Evolutionary conservation across 2,329 filamentous ascomycete species (phyloP).

Genomic region (Thermothelomyces thermophilus): DNA sequence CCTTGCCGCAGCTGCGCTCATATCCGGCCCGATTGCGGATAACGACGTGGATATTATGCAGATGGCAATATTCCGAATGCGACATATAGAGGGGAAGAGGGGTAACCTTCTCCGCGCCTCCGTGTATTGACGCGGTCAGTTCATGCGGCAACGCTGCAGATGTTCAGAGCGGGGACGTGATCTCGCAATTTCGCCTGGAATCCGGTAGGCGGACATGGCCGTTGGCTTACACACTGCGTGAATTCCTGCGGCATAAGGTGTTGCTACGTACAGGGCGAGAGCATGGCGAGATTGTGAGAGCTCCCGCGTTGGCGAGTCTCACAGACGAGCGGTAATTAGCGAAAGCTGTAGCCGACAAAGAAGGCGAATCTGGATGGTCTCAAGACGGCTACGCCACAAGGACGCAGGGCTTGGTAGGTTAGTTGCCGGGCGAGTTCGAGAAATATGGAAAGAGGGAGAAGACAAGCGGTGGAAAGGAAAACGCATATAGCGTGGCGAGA

Average conservation of each 20-base stretch:
- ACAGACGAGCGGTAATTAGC: slow-evolving; percentile 2
- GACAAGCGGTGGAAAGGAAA: background rate
- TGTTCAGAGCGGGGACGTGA: slow-evolving; percentile 1
- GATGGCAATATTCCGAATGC: slow-evolving; percentile 1
- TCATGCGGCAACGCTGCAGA: background rate
- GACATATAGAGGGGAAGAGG: slow-evolving; percentile 2
- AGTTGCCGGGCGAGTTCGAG: background rate
- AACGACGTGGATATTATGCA: background rate
- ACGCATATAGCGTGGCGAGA: background rate
- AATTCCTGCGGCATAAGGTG: slow-evolving; percentile 4
- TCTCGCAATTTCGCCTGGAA: slow-evolving; percentile 5
- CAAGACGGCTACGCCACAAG: slow-evolving; percentile 1
- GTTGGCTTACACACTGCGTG: background rate
- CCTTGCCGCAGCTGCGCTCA: slow-evolving; percentile 2
- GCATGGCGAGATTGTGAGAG: slow-evolving; percentile 1
- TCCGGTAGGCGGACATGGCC: slow-evolving; percentile 1
- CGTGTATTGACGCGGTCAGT: slow-evolving; percentile 1
- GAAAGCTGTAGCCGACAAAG: slow-evolving; percentile 6
- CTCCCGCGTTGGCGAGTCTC: background rate
- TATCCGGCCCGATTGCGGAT: slow-evolving; percentile 1
- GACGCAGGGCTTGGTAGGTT: background rate
- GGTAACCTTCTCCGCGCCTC: slow-evolving; percentile 2
- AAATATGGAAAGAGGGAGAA: background rate
- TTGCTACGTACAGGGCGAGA: slow-evolving; percentile 1
- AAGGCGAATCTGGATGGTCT: slow-evolving; percentile 6